A percentile compares a stretch with the other conserved stretches of the same genome.
Evolutionary conservation across 148 eudicot genomes (phyloP).

Genomic region (Cornus controversa): DNA sequence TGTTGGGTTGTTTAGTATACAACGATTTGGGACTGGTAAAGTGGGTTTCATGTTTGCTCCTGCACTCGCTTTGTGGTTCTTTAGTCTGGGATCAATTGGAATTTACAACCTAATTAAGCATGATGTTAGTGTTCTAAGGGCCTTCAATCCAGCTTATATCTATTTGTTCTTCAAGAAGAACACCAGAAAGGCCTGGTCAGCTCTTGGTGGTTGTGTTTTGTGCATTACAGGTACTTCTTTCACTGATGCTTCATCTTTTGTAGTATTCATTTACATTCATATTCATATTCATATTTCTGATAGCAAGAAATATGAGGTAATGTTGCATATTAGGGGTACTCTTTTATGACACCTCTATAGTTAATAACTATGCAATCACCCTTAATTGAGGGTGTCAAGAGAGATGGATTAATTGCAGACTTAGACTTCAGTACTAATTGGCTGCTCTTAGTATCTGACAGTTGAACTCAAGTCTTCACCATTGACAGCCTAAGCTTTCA

Average conservation of each 20-base stretch:
- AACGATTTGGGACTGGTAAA: conserved; percentile 92
- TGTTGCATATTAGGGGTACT: no score
- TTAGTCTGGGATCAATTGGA: conserved; percentile 79
- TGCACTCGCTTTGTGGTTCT: conserved; percentile 90
- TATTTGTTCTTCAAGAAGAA: conserved; percentile 81
- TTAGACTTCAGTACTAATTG: no score
- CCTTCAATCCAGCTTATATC: conserved; percentile 83
- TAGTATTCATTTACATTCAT: conserved; percentile 1
- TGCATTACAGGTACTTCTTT: conserved; percentile 84
- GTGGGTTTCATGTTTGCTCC: conserved; percentile 94
- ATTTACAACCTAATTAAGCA: conserved; percentile 65
- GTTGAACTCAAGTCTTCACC: no score
- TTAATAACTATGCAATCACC: no score
- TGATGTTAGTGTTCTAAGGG: conserved; percentile 66
- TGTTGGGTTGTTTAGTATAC: conserved; percentile 85
- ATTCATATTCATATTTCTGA: neutral
- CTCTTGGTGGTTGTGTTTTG: conserved; percentile 97
- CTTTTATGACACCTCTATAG: no score
- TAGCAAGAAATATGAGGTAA: no score
- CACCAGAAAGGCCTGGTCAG: conserved; percentile 69
- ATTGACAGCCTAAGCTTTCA: no score
- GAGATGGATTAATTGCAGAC: neutral
- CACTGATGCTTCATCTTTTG: neutral
- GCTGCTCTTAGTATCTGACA: no score
- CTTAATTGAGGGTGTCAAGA: no score